Evolutionary conservation across 1,284 basidiomycete genomes (phyloP), one percentile per base, ranked within the genome.

Genomic region (Ustilago bromivora): DNA sequence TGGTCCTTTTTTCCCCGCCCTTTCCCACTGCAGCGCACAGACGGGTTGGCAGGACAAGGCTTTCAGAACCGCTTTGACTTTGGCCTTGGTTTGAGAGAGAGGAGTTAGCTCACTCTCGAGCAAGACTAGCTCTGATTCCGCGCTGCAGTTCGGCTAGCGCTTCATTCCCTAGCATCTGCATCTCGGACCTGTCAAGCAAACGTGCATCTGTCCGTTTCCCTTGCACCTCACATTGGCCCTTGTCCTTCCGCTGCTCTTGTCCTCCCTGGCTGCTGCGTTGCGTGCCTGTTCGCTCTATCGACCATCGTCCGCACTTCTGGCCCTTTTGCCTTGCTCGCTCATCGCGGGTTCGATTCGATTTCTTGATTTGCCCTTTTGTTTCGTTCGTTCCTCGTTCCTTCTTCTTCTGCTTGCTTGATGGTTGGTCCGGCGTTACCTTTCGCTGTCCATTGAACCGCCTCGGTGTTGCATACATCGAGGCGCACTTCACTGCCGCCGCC

Each of bases 181-280:
- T 68, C 74, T 76, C 74, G 74, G 74, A 76, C 69, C 74, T 76
- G 74, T 76, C 74, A 76, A 76, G 64, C 65, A 68, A 52, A 51
- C 69, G 66, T 76, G 69, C 74, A 71, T 76, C 65, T 71, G 60
- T 52, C 53, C 31, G 47, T 60, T 60, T 67, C 57, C 55, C 36
- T 28, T 65, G 54, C 62, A 51, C 62, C 36, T 31, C 38, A 19
- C 47, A 36, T 58, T 49, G 38, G 38, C 15, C 4, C 36, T 41
- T 38, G 7, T 52, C 34, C 19, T 34, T 53, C 35, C 36, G 59
- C 55, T 54, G 28, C 60, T 58, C 55, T 59, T 58, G 19, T 19
- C 43, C 66, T 62, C 62, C 61, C 56, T 59, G 58, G 61, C 61
- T 13, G 63, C n/a, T 46, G 43, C 43, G 49, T 59, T 54, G 58